Evolutionary conservation across 345 rosid genomes (phyloP).

Genomic region (Salix suchowensis): DNA sequence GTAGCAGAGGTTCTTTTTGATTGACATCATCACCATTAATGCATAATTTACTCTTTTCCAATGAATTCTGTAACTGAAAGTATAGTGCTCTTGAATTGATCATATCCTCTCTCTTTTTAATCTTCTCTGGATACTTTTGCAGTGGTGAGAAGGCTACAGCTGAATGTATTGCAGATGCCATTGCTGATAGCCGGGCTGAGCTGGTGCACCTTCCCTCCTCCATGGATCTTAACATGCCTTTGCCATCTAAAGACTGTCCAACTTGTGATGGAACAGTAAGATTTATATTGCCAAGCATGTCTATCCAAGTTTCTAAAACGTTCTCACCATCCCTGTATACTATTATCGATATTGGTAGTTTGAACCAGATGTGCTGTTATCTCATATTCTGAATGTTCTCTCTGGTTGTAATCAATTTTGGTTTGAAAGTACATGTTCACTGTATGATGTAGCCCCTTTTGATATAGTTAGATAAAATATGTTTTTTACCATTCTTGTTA

Average conservation of each 20-base stretch:
- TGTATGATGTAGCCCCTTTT: neutral
- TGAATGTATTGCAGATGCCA: conserved; percentile 70
- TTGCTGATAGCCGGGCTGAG: conserved; percentile 79
- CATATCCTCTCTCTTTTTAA: neutral
- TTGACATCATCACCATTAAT: no score
- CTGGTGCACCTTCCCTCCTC: conserved; percentile 78
- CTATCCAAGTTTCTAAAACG: conserved; percentile 4
- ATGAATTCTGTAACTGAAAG: neutral
- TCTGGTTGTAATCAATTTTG: neutral
- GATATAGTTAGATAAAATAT: neutral
- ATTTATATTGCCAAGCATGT: neutral
- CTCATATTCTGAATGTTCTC: neutral
- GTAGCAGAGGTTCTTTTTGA: neutral
- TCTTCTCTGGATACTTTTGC: conserved; percentile 24
- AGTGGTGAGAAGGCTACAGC: conserved; percentile 94
- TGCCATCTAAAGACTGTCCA: conserved; percentile 87
- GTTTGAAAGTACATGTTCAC: neutral
- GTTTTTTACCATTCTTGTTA: neutral
- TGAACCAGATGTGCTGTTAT: neutral
- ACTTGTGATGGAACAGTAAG: conserved; percentile 92
- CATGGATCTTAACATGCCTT: conserved; percentile 52
- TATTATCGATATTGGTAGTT: conserved; percentile 1
- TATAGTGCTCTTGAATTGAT: neutral
- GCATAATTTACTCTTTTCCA: neutral
- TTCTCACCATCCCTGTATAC: neutral